Evolutionary conservation across 2,329 filamentous ascomycete genomes (phyloP).

Genomic region (Diaporthe sp.): DNA sequence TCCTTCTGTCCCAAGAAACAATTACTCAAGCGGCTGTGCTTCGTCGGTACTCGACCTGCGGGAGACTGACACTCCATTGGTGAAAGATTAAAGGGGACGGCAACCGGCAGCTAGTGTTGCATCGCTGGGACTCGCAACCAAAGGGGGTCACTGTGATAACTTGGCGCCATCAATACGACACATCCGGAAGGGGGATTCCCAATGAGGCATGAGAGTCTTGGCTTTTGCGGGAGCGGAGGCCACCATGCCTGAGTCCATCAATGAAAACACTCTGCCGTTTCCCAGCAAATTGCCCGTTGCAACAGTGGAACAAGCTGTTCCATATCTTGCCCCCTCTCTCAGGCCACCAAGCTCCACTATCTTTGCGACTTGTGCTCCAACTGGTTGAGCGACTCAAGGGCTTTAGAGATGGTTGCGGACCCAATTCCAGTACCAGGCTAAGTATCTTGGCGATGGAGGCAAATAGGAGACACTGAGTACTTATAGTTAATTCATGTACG

Average conservation of each 20-base stretch:
- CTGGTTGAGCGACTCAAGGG: neutral
- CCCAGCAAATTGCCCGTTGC: conserved; percentile 10
- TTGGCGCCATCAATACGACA: conserved; percentile 21
- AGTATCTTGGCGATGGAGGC: conserved; percentile 11
- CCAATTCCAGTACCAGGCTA: neutral
- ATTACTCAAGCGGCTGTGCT: neutral
- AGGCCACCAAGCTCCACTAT: neutral
- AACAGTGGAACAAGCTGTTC: conserved; percentile 15
- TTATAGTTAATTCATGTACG: neutral
- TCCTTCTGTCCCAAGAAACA: too few relatives aligned
- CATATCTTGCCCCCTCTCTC: neutral
- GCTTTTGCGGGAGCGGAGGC: neutral
- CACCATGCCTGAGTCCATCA: neutral
- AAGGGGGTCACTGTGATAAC: neutral
- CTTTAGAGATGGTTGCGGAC: neutral
- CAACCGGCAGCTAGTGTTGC: neutral
- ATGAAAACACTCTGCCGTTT: conserved; percentile 8
- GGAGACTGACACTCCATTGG: neutral
- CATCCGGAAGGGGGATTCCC: conserved; percentile 5
- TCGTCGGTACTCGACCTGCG: neutral
- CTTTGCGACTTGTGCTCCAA: neutral
- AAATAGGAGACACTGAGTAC: neutral
- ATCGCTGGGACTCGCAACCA: neutral
- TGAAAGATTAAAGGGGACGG: neutral
- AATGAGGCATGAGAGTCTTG: conserved; percentile 25